Percentiles rank a stretch among this genome's conserved stretches.
These are phyloP conservation scores for Vitis riparia DNA, from an alignment of 164 flowering plant species.

Conservation along the genomic window DNA sequence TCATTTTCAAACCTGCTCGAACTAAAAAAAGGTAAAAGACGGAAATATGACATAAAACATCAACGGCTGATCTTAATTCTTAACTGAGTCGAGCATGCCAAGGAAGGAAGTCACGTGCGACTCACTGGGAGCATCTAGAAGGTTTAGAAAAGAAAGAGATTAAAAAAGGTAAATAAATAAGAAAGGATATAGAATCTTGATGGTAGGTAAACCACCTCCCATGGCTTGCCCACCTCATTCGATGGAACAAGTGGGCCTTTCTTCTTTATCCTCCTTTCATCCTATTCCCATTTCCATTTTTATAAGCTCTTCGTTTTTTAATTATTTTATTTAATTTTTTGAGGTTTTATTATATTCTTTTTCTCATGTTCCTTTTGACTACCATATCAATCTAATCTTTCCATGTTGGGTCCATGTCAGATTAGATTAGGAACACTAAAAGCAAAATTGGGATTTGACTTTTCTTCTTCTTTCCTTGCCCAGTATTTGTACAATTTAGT, in stretches of 20 bases:
- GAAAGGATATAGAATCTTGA: background rate
- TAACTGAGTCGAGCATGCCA: too few species aligned
- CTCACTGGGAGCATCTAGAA: background rate
- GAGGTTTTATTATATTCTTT: too few species aligned
- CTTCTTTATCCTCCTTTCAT: too few species aligned
- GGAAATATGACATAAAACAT: too few species aligned
- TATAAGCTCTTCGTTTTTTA: too few species aligned
- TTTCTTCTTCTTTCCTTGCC: too few species aligned
- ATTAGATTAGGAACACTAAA: slow-evolving; percentile 5
- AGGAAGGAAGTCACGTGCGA: too few species aligned
- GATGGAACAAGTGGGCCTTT: slow-evolving; percentile 9
- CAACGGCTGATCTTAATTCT: too few species aligned
- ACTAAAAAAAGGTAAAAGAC: too few species aligned
- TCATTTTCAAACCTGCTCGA: too few species aligned
- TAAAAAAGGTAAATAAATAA: background rate
- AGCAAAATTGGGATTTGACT: background rate
- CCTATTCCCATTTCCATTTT: too few species aligned
- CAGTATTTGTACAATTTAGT: too few species aligned
- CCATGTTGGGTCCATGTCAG: background rate
- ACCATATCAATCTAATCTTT: background rate
- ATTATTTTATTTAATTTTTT: background rate
- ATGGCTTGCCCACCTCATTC: background rate
- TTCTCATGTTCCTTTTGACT: background rate
- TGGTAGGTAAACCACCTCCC: slow-evolving; percentile 14
- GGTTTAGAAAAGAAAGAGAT: background rate